A percentile compares a stretch with the other conserved stretches of the same genome.
phyloP scores from a whole-genome alignment of 768 basidiomycete genomes.

The Lactarius indigo region DNA sequence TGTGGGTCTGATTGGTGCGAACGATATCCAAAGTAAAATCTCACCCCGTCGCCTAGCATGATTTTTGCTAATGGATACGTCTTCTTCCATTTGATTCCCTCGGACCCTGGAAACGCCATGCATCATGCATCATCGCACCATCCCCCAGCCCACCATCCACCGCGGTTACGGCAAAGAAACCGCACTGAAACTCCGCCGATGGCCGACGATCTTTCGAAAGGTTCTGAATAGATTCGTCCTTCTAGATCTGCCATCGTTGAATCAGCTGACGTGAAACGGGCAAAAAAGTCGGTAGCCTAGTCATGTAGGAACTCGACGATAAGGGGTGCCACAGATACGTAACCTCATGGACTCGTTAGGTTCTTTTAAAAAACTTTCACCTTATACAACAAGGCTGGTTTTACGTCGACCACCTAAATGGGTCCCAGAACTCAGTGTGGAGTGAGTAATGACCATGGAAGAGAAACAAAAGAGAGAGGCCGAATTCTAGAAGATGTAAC shows the following conservation, averaged over 20 bases:
- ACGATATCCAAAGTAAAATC: background rate
- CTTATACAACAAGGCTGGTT: background rate
- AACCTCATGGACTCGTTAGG: background rate
- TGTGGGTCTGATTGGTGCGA: background rate
- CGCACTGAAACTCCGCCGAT: background rate
- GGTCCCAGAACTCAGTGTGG: background rate
- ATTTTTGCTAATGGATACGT: background rate
- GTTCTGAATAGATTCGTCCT: background rate
- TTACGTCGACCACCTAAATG: background rate
- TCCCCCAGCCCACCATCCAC: background rate
- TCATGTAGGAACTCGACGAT: background rate
- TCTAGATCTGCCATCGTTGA: background rate
- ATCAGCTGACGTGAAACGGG: background rate
- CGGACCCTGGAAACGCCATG: background rate
- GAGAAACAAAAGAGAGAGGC: background rate
- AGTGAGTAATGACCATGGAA: background rate
- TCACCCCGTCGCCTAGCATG: background rate
- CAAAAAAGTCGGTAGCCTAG: background rate
- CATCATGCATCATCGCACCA: background rate
- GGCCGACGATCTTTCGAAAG: conserved; percentile 4
- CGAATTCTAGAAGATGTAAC: background rate
- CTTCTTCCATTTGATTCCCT: background rate
- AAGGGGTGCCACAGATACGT: background rate
- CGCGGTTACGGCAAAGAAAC: background rate
- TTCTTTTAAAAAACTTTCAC: background rate